phyloP scores from a whole-genome alignment of 2,329 filamentous ascomycete genomes.

The Elsinoe arachidis region DNA sequence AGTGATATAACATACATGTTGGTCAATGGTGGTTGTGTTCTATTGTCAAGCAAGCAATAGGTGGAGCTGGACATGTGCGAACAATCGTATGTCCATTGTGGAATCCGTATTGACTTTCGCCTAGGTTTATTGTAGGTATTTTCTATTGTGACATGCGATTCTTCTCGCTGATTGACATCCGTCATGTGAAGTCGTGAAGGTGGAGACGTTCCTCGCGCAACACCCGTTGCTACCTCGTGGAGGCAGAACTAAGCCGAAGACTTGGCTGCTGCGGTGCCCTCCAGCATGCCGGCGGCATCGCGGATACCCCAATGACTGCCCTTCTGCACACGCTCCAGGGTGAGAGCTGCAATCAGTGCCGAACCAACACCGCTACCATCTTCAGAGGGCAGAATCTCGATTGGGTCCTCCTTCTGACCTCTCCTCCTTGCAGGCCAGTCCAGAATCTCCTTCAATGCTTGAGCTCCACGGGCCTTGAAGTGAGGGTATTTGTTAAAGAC shows the following conservation, averaged over 20 bases:
- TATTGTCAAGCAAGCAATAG: constrained; percentile 9
- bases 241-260: neutral
- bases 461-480: constrained; percentile 85
- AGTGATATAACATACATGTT: neutral
- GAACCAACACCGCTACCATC: constrained; percentile 97
- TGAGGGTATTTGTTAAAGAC: constrained; percentile 99
- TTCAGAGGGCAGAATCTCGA: constrained; percentile 82
- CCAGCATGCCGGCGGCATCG: constrained; percentile 39
- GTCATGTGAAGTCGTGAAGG: neutral
- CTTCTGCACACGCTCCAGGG: constrained; percentile 52
- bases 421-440: constrained; percentile 78
- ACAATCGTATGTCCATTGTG: neutral
- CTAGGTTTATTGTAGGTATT: constrained; percentile 10
- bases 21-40: neutral
- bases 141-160: neutral
- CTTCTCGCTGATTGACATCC: neutral
- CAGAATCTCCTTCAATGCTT: constrained; percentile 86
- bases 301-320: constrained; percentile 52
- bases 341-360: constrained; percentile 76
- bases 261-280: constrained; percentile 23
- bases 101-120: neutral
- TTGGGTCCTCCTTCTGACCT: constrained; percentile 59
- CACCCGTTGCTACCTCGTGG: no score
- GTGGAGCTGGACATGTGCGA: neutral
- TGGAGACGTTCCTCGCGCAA: no score